phyloP scores from a whole-genome alignment of 2,329 filamentous ascomycete species.

The Pseudogymnoascus sp. region DNA sequence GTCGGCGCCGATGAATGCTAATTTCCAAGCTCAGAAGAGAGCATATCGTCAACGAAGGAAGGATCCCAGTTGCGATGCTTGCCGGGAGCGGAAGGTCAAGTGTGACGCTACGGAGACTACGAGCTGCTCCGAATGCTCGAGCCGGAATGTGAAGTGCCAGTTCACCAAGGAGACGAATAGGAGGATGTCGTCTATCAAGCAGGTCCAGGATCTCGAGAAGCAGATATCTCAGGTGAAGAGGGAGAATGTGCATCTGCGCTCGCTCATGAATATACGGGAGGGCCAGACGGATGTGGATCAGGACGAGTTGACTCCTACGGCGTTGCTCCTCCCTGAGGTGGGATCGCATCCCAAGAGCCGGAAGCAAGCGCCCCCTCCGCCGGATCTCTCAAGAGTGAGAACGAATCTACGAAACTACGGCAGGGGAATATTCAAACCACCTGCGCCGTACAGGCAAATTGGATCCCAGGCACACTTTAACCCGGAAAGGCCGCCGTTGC shows the following conservation, averaged over 20 bases:
- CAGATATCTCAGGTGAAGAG: constrained; percentile 73
- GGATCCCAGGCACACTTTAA: constrained; percentile 41
- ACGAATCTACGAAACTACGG: constrained; percentile 64
- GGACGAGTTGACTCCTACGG: constrained; percentile 32
- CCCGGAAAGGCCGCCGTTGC: constrained; percentile 54
- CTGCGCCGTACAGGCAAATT: constrained; percentile 55
- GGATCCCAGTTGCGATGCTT: constrained; percentile 94
- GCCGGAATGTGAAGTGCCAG: constrained; percentile 92
- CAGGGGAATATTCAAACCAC: constrained; percentile 71
- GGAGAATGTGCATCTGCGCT: constrained; percentile 67
- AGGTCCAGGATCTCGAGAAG: constrained; percentile 93
- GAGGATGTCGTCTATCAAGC: constrained; percentile 98
- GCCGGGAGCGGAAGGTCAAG: constrained; percentile 75
- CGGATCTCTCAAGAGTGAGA: constrained; percentile 64
- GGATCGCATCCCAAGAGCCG: constrained; percentile 57
- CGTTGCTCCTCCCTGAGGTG: constrained; percentile 53
- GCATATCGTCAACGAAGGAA: constrained; percentile 93
- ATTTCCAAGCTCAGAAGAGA: constrained; percentile 70
- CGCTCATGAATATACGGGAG: constrained; percentile 40
- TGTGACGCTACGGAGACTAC: constrained; percentile 95
- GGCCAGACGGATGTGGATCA: constrained; percentile 36
- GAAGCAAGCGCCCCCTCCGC: constrained; percentile 50
- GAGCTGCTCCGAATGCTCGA: constrained; percentile 95
- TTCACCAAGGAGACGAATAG: constrained; percentile 99
- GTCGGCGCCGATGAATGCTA: constrained; percentile 33